Evolutionary conservation across 1,139 yeast species (phyloP).

Genomic region (Candida anutae): DNA sequence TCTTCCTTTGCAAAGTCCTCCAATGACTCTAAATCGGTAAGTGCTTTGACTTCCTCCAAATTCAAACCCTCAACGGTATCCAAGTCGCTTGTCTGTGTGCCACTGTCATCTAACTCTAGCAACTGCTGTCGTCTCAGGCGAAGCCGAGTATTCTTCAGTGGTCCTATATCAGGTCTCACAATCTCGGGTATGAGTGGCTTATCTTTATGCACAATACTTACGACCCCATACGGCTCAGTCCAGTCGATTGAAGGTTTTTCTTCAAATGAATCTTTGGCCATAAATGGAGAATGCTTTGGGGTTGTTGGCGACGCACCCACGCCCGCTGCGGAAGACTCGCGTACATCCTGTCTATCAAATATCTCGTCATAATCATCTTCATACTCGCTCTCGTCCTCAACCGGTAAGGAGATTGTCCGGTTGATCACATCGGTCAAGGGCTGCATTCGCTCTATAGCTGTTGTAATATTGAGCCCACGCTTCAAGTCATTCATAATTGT

Average conservation of each 20-base stretch:
- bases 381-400: constrained; percentile 30
- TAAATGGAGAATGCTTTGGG: constrained; percentile 11
- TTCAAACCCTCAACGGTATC: constrained; percentile 33
- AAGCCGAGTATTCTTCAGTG: constrained; percentile 1
- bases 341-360: background rate
- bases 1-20: constrained; percentile 47
- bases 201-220: constrained; percentile 38
- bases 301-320: background rate
- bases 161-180: constrained; percentile 31
- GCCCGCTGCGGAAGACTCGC: no score
- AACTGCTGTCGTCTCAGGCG: constrained; percentile 2
- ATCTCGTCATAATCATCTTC: constrained; percentile 15
- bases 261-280: background rate
- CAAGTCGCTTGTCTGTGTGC: constrained; percentile 25
- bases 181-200: constrained; percentile 46
- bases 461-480: constrained; percentile 42
- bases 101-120: constrained; percentile 12
- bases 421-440: constrained; percentile 46
- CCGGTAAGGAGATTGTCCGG: constrained; percentile 43
- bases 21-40: constrained; percentile 32
- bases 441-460: constrained; percentile 51
- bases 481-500: constrained; percentile 44
- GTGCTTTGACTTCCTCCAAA: constrained; percentile 25
- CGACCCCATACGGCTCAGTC: constrained; percentile 53
- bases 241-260: constrained; percentile 13